A percentile compares a stretch with the other conserved stretches of the same genome.
Conservation (phyloP, 495 filamentous ascomycete genomes). For the Neurospora intermedia region DNA sequence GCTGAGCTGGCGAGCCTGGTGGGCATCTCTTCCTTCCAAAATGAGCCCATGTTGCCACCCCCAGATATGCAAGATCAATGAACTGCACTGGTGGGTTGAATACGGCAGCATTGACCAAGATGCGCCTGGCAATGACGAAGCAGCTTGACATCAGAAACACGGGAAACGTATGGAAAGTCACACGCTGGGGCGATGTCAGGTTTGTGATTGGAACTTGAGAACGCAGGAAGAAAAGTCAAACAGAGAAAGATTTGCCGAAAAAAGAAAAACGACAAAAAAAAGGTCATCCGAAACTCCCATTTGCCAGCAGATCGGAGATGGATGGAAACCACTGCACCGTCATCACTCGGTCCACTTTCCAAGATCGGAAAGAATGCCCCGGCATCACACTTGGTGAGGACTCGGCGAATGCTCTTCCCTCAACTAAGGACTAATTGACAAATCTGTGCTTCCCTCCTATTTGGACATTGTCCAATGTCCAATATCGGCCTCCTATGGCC, state of each 20-base stretch:
- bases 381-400: background rate
- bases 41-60: background rate
- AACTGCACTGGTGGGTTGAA: background rate
- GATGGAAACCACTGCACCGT: background rate
- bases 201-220: background rate
- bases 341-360: background rate
- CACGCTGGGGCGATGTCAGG: background rate
- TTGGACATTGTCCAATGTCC: background rate
- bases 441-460: background rate
- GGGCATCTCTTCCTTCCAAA: background rate
- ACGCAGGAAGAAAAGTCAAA: background rate
- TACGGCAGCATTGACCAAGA: background rate
- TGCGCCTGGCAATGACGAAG: background rate
- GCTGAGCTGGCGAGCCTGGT: background rate
- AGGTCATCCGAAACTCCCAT: background rate
- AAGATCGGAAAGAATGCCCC: background rate
- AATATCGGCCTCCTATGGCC: background rate
- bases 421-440: background rate
- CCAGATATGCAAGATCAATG: background rate
- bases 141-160: background rate
- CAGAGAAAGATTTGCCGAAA: background rate
- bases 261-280: background rate
- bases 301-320: background rate
- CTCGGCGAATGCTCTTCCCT: background rate
- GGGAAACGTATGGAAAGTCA: background rate